Evolutionary conservation across 192 early-diverging fungal species (phyloP), one percentile per base, ranked within the genome.

Genomic region (Rhizoclosmatium sp.): DNA sequence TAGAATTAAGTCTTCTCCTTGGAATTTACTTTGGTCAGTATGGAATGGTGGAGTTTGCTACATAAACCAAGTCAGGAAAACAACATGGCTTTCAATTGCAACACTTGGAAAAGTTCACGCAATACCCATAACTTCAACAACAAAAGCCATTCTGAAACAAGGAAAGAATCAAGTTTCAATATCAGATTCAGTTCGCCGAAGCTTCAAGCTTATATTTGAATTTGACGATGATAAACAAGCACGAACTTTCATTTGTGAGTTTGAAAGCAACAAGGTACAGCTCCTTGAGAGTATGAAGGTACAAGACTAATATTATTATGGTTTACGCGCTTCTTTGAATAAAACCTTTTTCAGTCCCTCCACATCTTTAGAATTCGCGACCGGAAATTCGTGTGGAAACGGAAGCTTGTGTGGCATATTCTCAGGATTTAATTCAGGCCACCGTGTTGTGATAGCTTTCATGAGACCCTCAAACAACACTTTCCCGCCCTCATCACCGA

Each of bases 21-120:
- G 3, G 4, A 4, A 46, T 16, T 9, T 21, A 3, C 44, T 68
- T 12, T 68, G 65, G 65, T 7, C 9, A 4, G 65, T 45, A 9
- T 68, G 65, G 65, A 45, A 41, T 16, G 42, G 46, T 21, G 65
- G 65, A 31, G 65, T 68, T 16, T 68, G 31, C 44, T 68, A 45
- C 65, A 46, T 68, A 0, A 46, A 68, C 46, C 44, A 46, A 5
- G 44, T 45, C 9, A 16, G 65, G 5, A 68, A 68, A 42, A 68
- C 40, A 47, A 21, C 65, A 1, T 68, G 65, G 65, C 12, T 68
- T 47, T 46, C 42, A 16, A 3, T 68, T 7, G 14, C 40, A 4
- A 68, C 65, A 7, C 44, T 68, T 3, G 46, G 46, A 47, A 3
- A 31, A 7, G 46, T 46, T 68, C 40, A 41, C 65, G 21, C 42